Evolutionary conservation across 2,329 filamentous ascomycete species (phyloP).

Genomic region (Nothophaeocryptopus gaeumannii): DNA sequence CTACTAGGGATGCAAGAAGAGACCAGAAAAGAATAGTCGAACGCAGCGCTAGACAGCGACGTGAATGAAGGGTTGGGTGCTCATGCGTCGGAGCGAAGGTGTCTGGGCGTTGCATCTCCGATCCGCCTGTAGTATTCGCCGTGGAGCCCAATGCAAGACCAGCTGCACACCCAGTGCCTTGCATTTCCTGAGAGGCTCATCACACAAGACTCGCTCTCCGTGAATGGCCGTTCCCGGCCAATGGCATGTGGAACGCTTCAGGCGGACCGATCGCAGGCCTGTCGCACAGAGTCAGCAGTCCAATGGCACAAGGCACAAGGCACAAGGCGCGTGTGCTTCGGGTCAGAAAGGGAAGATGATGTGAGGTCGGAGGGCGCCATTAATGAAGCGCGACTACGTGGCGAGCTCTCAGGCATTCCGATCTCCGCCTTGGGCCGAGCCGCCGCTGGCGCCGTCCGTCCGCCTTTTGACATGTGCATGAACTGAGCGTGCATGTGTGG

Average conservation of each 20-base stretch:
- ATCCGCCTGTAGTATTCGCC: constrained; percentile 8
- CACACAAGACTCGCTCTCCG: constrained; percentile 3
- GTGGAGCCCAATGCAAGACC: constrained; percentile 1
- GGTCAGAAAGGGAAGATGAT: neutral
- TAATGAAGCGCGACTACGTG: constrained; percentile 1
- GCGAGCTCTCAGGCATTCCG: constrained; percentile 2
- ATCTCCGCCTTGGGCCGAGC: neutral
- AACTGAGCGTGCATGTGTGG: neutral
- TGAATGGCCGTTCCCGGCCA: constrained; percentile 13
- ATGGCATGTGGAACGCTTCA: constrained; percentile 16
- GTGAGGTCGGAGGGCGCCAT: constrained; percentile 1
- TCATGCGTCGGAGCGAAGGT: constrained; percentile 5
- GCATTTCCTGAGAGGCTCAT: constrained; percentile 12
- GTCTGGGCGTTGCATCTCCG: constrained; percentile 3
- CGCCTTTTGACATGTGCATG: neutral
- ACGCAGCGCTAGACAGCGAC: constrained; percentile 5
- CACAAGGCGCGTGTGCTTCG: neutral
- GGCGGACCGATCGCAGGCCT: constrained; percentile 8
- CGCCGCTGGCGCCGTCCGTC: neutral
- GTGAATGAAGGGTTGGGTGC: constrained; percentile 7
- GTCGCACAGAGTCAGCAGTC: constrained; percentile 1
- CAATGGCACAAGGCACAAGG: constrained; percentile 2
- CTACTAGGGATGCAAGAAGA: constrained; percentile 13
- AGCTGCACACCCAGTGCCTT: constrained; percentile 7
- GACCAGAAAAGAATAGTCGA: constrained; percentile 9